phyloP scores from a whole-genome alignment of 192 early-diverging fungal species.

The Mortierella alpina region DNA sequence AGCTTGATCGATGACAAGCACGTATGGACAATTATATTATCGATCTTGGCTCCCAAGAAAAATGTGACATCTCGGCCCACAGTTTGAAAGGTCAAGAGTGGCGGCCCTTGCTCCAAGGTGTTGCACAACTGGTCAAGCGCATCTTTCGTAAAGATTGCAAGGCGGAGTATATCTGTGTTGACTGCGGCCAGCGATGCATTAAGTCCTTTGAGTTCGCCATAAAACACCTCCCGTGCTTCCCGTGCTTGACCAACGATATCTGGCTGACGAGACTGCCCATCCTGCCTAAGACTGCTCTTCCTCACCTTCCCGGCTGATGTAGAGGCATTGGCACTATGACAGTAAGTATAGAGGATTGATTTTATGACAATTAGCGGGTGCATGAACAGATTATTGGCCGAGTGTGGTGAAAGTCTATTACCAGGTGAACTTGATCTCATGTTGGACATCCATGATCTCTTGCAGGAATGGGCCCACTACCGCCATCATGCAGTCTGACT shows the following conservation, averaged over 20 bases:
- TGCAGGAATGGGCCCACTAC: conserved; percentile 29
- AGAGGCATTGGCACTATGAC: conserved; percentile 14
- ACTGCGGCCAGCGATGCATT: neutral
- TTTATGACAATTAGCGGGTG: neutral
- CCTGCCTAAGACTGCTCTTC: conserved; percentile 21
- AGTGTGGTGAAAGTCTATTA: neutral
- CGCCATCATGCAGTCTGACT: conserved; percentile 27
- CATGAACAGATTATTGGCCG: neutral
- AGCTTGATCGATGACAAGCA: conserved; percentile 1
- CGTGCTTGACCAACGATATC: conserved; percentile 10
- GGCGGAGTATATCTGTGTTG: conserved; percentile 18
- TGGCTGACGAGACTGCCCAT: conserved; percentile 19
- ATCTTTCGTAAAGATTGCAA: conserved; percentile 24
- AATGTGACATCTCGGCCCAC: conserved; percentile 5
- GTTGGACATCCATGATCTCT: conserved; percentile 29
- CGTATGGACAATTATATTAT: conserved; percentile 16
- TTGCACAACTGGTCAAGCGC: conserved; percentile 1
- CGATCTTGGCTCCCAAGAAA: conserved; percentile 14
- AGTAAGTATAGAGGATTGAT: neutral
- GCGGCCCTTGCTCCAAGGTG: neutral
- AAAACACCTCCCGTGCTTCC: conserved; percentile 17
- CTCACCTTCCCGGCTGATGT: conserved; percentile 11
- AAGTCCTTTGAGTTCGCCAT: conserved; percentile 25
- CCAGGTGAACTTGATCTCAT: conserved; percentile 29
- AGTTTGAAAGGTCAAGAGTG: conserved; percentile 10